Evolutionary conservation across 305 asterid genomes (phyloP), one percentile per base, ranked within the genome.

Genomic region (Solanum aculeatissimum): DNA sequence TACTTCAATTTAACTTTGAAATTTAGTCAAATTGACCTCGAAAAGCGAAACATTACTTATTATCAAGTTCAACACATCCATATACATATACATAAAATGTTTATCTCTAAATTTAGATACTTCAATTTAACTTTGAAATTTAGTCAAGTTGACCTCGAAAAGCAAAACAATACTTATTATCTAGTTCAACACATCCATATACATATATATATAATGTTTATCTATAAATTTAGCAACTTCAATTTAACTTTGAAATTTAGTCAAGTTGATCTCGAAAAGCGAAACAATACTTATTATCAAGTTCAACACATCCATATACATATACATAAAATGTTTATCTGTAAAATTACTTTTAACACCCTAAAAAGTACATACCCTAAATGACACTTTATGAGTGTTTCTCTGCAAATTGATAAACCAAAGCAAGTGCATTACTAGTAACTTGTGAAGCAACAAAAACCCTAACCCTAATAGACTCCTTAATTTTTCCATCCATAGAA

Each of bases 401-500:
- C 12, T 68, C 80, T 10, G 91, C 91, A 55, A 87, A 89, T 18
- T 79, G 66, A 85, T 83, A 85, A 72, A 89, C 66, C 79, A 89
- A 77, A 8, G 91, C 89, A 80, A 89, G 89, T 47, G 89, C 88
- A 84, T 87, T 89, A 66, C 91, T 89, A 55, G 91, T 87, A 0
- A 89, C 87, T 53, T 89, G 89, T 9, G 88, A 58, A 49, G 83
- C 86, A 74, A 68, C 55, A 49, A 81, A 9, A 19, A 89, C 85
- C 63, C 87, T 65, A 47, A 74, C 57, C 79, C 84, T 87, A 51
- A 89, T 51, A 1, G 70, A 40, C 57, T 10, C 86, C 82, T 85
- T 87, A 45, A 89, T 13, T n/a, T 81, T 83, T 10, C 82, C 86
- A 69, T 81, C 74, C 85, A 87, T 55, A 6, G 69, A 57, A 80